Conservation (phyloP, 2,329 filamentous ascomycete species). For the Colletotrichum kahawae region DNA sequence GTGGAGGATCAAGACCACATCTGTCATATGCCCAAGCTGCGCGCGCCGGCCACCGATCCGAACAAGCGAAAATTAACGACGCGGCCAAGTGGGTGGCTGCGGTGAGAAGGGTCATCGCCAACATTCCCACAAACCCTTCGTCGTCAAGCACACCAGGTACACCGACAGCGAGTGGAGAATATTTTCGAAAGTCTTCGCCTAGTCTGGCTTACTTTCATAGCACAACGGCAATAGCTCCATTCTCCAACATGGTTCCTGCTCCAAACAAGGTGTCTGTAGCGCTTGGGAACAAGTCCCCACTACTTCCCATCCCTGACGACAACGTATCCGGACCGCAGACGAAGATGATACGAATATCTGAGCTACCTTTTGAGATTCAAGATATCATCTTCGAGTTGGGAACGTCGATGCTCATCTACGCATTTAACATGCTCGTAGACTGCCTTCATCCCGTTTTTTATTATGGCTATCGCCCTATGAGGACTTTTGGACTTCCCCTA, state of each 20-base stretch:
- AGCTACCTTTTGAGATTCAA: neutral
- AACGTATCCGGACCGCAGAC: neutral
- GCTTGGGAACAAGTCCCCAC: neutral
- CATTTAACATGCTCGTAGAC: fast-evolving
- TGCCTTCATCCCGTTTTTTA: no score
- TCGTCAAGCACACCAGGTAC: neutral
- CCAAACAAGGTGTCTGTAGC: neutral
- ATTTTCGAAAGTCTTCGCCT: fast-evolving
- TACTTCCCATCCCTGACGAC: neutral
- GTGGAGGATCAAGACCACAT: neutral
- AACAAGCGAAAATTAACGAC: neutral
- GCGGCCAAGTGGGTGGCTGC: neutral
- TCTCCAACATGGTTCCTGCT: neutral
- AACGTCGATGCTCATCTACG: neutral
- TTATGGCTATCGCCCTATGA: no score
- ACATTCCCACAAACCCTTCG: neutral
- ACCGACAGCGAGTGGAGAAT: neutral
- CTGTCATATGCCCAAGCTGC: neutral
- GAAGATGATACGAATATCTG: neutral
- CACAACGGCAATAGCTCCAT: neutral
- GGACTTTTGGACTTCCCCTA: no score
- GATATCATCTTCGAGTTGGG: neutral
- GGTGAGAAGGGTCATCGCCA: neutral
- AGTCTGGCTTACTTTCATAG: neutral
- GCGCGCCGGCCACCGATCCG: neutral